Base-by-base conservation (phyloP, 164 flowering plant genomes). In the Sextonia rubra region DNA sequence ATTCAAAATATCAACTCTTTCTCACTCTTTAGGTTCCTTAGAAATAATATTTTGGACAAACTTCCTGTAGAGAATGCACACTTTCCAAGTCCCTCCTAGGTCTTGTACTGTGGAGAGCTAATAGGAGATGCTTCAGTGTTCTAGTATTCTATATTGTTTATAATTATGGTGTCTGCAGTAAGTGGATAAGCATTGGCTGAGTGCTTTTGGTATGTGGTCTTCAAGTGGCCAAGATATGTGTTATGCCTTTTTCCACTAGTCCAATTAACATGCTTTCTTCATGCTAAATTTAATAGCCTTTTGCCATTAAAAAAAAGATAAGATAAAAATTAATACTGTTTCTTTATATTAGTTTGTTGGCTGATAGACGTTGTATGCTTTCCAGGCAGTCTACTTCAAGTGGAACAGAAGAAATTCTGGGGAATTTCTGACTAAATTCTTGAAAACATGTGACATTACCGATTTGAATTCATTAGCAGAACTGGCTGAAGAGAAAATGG, bases 301-400 rank as follows among this genome's bases (percentile, higher is more conserved):
- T 37, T 9, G 8, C 44, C 44, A 37, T 0, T 37, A 37, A 37
- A 7, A 32, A 37, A 37, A 37, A 8, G 44, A 37, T 37, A 37
- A 37, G 8, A 37, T 37, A 37, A 52, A 52, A 52, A 15, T 18
- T 52, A 52, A 20, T 52, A 20, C 20, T 0, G n/a, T 20, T 52
- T 20, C 17, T 63, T 25, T 63, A 8, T 25, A 63, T 14, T 63
- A 12, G 26, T 25, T 22, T 60, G 29, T 64, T 64, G 48, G 65
- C 60, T 72, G 24, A 60, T 22, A 70, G 63, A n/a, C 70, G 64
- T 66, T 71, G 29, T 71, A 65, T 78, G 71, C 29, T 76, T 80
- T 68, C 52, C 85, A 95, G 99, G 98, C 89, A 72, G 99, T 95
- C 62, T 93, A 90, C 80, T 81, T 95, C 77, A 93, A 85, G 82